Base-by-base conservation (phyloP, 345 rosid genomes). In the Triadica sebifera region DNA sequence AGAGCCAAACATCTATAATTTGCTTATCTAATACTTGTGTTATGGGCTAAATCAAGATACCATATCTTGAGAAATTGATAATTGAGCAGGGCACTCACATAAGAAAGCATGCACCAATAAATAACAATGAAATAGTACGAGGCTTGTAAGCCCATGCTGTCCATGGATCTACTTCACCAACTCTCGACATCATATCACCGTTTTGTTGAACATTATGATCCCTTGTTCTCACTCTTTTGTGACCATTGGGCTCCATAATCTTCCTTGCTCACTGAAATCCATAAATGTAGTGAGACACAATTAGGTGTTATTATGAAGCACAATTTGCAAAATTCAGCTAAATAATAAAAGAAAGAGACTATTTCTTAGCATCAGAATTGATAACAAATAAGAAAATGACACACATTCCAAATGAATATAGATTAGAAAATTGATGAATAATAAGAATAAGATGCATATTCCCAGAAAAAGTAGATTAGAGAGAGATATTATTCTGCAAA, bases 121-220 rank as follows among this genome's bases (percentile, higher is more conserved):
- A 89, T 79, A 95, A 86, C 78, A 93, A 79, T 45, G 98, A 85
- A 80, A 95, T 87, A 17, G 99, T 93, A 59, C 90, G 97, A 82
- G 99, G 99, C 87, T 84, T 87, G 78, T 95, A 95, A 38, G 99
- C 99, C 99, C 99, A 95, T 75, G 99, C 96, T 80, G 94, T 95
- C 99, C 99, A 95, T 63, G 99, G 99, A 86, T 95, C 98, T 73
- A 95, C 97, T 79, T 67, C 89, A 69, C 73, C 87, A 25, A 74
- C 72, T 74, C 70, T 75, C 66, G 67, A 65, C 72, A 22, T 73
- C 65, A 52, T 57, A 76, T 73, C 82, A 70, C 93, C 98, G 83
- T 89, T 91, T 82, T 83, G 81, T 64, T 74, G 86, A 80, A 72
- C 74, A 64, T 75, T 71, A 81, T 76, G 80, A 75, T 90, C 93